Percentiles rank a stretch among this genome's conserved stretches.
Conservation (phyloP, 306 rosid genomes). For the Quercus aquifolioides region DNA sequence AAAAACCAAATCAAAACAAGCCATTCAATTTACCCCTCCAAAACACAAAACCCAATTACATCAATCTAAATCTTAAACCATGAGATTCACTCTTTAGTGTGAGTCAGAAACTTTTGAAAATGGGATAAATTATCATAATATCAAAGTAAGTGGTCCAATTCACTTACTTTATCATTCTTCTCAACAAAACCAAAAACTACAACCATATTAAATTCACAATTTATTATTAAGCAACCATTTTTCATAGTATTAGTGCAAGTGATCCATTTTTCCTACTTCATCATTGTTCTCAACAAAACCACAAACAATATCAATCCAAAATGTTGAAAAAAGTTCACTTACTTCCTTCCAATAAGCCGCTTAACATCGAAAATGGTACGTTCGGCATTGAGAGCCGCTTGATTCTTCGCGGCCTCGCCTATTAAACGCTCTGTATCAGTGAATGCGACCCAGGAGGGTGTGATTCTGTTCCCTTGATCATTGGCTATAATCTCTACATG, state of each 20-base stretch:
- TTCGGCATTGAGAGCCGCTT: slow-evolving; percentile 49
- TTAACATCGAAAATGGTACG: slow-evolving; percentile 49
- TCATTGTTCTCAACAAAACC: no score
- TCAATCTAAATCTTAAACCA: neutral
- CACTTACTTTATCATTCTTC: no score
- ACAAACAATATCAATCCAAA: neutral
- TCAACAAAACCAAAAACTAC: no score
- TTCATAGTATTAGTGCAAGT: no score
- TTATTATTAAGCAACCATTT: no score
- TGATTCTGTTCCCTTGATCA: slow-evolving; percentile 59
- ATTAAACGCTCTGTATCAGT: slow-evolving; percentile 48
- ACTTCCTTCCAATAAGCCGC: slow-evolving; percentile 62
- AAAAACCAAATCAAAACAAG: neutral
- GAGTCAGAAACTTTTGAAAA: no score
- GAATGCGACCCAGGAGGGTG: slow-evolving; percentile 60
- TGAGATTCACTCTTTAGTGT: no score
- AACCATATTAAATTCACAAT: no score
- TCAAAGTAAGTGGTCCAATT: no score
- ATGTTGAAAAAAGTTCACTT: neutral
- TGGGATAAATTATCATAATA: no score
- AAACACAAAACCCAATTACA: neutral
- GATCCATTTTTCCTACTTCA: no score
- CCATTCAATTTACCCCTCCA: neutral
- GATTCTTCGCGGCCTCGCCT: slow-evolving; percentile 65
- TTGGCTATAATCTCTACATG: slow-evolving; percentile 54